Conservation (phyloP, 1,139 yeast genomes). For the Pichia sp. region DNA sequence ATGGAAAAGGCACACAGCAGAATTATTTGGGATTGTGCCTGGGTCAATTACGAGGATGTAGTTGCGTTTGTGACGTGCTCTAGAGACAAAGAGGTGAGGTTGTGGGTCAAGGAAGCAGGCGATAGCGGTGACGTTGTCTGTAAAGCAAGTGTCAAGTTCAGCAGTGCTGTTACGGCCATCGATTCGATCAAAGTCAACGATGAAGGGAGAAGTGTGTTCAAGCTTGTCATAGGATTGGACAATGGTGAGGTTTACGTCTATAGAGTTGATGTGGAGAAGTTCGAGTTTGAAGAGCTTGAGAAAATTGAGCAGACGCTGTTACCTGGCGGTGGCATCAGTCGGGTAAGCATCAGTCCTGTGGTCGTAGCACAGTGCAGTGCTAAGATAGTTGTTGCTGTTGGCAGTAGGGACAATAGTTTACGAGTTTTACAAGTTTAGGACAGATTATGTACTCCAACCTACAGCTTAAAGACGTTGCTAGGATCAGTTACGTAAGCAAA, state of each 20-base stretch:
- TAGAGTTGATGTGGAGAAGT: conserved; percentile 26
- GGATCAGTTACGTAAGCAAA: background rate
- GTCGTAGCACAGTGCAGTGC: conserved; percentile 22
- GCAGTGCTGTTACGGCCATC: conserved; percentile 68
- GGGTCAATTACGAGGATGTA: conserved; percentile 51
- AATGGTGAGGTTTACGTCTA: conserved; percentile 46
- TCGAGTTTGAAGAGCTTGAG: conserved; percentile 32
- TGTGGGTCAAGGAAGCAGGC: conserved; percentile 52
- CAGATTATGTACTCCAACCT: no score
- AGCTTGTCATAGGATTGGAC: conserved; percentile 71
- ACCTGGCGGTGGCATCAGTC: conserved; percentile 59
- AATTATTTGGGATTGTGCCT: conserved; percentile 93
- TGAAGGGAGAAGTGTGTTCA: conserved; percentile 27
- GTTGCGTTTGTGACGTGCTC: conserved; percentile 72
- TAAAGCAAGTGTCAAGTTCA: conserved; percentile 38
- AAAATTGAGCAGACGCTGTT: conserved; percentile 38
- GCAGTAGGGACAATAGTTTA: conserved; percentile 66
- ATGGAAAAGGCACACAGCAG: conserved; percentile 78
- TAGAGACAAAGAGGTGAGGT: conserved; percentile 74
- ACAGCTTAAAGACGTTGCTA: no score
- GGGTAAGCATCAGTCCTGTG: conserved; percentile 51
- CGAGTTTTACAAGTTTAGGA: conserved; percentile 44
- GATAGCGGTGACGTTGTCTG: conserved; percentile 30
- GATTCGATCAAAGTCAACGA: conserved; percentile 41
- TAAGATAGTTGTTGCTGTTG: conserved; percentile 50